Evolutionary conservation across 768 basidiomycete genomes (phyloP).

Genomic region (Leucocoprinus sp.): DNA sequence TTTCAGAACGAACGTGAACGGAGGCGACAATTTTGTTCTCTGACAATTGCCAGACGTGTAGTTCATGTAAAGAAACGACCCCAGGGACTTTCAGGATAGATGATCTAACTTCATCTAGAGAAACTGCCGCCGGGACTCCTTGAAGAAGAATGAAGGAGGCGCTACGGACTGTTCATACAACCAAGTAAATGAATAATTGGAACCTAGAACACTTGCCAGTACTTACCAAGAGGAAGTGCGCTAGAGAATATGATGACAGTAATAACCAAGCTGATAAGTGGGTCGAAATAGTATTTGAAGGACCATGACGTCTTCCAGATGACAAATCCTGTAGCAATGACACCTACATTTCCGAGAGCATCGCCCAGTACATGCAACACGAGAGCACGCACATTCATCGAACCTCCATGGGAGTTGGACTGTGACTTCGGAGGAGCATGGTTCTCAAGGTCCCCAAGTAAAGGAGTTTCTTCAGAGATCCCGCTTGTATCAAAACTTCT

Average conservation of each 20-base stretch:
- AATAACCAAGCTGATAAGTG: conserved; percentile 87
- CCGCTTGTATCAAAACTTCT: no score
- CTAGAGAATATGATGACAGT: conserved; percentile 95
- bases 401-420: conserved; percentile 45
- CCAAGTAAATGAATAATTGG: neutral
- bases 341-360: conserved; percentile 96
- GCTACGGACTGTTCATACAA: conserved; percentile 51
- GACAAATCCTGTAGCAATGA: conserved; percentile 89
- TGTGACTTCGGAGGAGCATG: conserved; percentile 19
- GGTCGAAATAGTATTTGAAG: conserved; percentile 90
- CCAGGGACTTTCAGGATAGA: conserved; percentile 79
- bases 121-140: conserved; percentile 85
- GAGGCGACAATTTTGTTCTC: conserved; percentile 93
- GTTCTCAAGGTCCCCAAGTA: conserved; percentile 7
- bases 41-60: conserved; percentile 97
- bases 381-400: conserved; percentile 98
- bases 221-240: conserved; percentile 79
- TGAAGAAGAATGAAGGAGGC: conserved; percentile 94
- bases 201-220: neutral
- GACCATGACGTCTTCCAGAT: conserved; percentile 85
- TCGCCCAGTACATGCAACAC: conserved; percentile 94
- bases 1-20: conserved; percentile 85
- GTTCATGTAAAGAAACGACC: conserved; percentile 82
- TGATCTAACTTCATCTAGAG: conserved; percentile 80
- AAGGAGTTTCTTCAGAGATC: conserved; percentile 9